Percentiles rank a stretch among this genome's conserved stretches.
Evolutionary conservation across 176 grass and related monocot genomes (phyloP).

Genomic region (Aegilops longissima): DNA sequence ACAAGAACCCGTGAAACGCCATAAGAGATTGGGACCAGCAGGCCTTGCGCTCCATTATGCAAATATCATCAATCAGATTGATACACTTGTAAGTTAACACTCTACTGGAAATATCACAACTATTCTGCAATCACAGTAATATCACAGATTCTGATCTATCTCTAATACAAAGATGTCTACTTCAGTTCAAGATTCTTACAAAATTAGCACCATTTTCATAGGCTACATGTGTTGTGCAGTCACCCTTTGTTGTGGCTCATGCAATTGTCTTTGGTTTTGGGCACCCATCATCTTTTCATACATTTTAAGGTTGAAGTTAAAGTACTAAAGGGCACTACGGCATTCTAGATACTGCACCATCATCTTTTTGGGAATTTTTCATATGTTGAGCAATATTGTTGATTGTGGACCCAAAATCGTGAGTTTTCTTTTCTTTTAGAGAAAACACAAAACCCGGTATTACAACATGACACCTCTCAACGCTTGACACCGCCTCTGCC

Average conservation of each 20-base stretch:
- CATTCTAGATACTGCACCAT: neutral
- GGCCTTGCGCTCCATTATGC: constrained; percentile 96
- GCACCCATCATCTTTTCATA: neutral
- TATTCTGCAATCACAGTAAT: constrained; percentile 19
- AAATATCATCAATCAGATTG: constrained; percentile 94
- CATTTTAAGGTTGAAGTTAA: neutral
- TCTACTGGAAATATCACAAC: constrained; percentile 20
- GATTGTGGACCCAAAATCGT: neutral
- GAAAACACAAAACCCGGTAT: too few relatives aligned
- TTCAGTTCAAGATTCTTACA: constrained; percentile 16
- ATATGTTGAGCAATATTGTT: neutral
- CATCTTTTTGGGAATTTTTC: neutral
- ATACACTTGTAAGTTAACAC: constrained; percentile 82
- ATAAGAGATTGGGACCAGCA: constrained; percentile 84
- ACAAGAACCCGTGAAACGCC: constrained; percentile 43
- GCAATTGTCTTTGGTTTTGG: neutral
- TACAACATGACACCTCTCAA: too few relatives aligned
- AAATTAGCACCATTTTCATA: constrained; percentile 3
- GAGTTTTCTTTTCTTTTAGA: neutral
- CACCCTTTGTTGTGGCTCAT: constrained; percentile 3
- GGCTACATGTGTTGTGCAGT: neutral
- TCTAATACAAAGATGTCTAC: constrained; percentile 8
- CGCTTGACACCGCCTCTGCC: too few relatives aligned
- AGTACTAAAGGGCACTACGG: neutral
- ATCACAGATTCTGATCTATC: constrained; percentile 7